Conservation (phyloP, 2,329 filamentous ascomycete genomes). For the Seiridium cupressi region DNA sequence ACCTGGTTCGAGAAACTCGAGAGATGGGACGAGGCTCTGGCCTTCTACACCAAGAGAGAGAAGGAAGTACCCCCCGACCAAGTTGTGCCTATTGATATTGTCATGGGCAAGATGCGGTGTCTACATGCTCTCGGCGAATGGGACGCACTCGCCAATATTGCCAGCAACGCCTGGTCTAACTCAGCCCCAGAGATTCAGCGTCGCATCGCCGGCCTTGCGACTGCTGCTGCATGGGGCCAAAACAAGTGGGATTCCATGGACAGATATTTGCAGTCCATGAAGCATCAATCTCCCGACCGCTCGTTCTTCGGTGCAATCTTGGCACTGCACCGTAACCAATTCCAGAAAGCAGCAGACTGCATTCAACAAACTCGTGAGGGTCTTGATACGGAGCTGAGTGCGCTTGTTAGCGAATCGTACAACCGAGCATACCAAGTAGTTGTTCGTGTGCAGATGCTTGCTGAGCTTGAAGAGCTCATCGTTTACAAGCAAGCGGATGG, state of each 20-base stretch:
- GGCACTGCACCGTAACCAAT: conserved; percentile 92
- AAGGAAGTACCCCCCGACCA: conserved; percentile 59
- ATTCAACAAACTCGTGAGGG: conserved; percentile 92
- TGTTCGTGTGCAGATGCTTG: conserved; percentile 97
- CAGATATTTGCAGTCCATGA: conserved; percentile 93
- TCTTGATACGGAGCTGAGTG: conserved; percentile 91
- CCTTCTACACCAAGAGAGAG: conserved; percentile 88
- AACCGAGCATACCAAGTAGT: conserved; percentile 98
- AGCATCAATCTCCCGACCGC: conserved; percentile 85
- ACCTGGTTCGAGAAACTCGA: conserved; percentile 99
- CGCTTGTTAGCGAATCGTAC: conserved; percentile 96
- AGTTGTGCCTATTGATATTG: conserved; percentile 77
- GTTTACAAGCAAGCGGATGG: conserved; percentile 93
- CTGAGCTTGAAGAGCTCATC: conserved; percentile 96
- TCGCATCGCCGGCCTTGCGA: conserved; percentile 88
- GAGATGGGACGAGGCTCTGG: conserved; percentile 94
- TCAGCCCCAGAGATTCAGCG: conserved; percentile 84
- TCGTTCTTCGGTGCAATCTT: conserved; percentile 98
- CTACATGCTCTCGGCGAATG: conserved; percentile 95
- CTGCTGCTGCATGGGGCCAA: conserved; percentile 93
- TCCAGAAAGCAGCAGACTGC: conserved; percentile 82
- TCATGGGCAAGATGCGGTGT: conserved; percentile 99
- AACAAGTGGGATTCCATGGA: conserved; percentile 99
- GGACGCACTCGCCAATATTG: conserved; percentile 86
- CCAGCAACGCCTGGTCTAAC: conserved; percentile 91